Conservation (phyloP, 1,284 basidiomycete species). For the Veloporphyrellus conicus region DNA sequence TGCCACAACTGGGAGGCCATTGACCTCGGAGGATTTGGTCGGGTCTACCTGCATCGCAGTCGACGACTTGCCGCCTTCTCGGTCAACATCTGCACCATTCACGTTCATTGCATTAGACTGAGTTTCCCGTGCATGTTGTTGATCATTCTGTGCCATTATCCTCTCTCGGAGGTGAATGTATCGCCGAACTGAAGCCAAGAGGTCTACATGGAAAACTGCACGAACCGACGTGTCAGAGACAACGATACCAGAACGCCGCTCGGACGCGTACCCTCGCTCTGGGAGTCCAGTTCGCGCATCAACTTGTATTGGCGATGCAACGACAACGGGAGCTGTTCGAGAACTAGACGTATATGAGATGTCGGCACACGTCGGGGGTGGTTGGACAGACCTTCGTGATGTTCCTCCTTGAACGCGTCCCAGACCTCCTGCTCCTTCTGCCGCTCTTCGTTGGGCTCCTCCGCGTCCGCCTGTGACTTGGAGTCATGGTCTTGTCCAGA, state of each 20-base stretch:
- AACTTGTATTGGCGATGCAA: constrained; percentile 77
- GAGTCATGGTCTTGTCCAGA: constrained; percentile 9
- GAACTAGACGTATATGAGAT: constrained; percentile 42
- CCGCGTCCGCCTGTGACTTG: constrained; percentile 5
- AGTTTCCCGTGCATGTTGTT: background rate
- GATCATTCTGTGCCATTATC: constrained; percentile 6
- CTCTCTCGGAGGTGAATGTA: constrained; percentile 41
- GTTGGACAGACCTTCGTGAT: constrained; percentile 59
- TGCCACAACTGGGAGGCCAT: background rate
- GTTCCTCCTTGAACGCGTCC: constrained; percentile 75
- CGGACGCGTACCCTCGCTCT: constrained; percentile 56
- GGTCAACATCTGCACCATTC: background rate
- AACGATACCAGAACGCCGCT: background rate
- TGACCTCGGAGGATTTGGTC: background rate
- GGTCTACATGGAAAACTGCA: constrained; percentile 39
- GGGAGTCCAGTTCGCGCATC: constrained; percentile 78
- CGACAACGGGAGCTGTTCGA: constrained; percentile 84
- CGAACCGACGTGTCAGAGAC: constrained; percentile 7
- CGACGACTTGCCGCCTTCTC: background rate
- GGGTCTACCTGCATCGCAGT: constrained; percentile 9
- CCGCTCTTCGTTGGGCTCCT: constrained; percentile 23
- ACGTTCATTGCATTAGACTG: constrained; percentile 1
- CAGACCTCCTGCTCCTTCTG: constrained; percentile 63
- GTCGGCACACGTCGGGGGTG: constrained; percentile 1
- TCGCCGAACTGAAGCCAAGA: constrained; percentile 41